A percentile compares a stretch with the other conserved stretches of the same genome.
Evolutionary conservation across 1,284 basidiomycete genomes (phyloP).

Genomic region (Cutaneotrichosporon dermatis): DNA sequence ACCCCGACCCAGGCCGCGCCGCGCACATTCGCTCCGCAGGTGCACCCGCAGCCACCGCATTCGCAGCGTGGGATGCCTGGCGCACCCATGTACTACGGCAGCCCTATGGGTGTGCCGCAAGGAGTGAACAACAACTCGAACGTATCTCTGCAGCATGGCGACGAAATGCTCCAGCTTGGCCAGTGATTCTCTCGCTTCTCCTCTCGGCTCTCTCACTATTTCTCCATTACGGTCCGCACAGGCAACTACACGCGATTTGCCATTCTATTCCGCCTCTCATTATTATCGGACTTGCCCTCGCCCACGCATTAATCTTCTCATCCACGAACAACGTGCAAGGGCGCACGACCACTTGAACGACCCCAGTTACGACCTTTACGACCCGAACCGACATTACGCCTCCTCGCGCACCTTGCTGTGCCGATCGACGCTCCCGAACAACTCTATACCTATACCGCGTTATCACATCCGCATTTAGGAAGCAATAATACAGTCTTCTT

Average conservation of each 20-base stretch:
- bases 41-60: neutral
- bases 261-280: neutral
- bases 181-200: neutral
- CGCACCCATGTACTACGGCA: neutral
- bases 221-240: neutral
- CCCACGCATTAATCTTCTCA: too few relatives aligned
- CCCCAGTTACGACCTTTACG: too few relatives aligned
- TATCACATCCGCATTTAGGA: neutral
- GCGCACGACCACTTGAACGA: too few relatives aligned
- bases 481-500: neutral
- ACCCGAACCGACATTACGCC: too few relatives aligned
- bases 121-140: neutral
- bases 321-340: too few relatives aligned
- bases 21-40: neutral
- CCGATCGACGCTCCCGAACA: too few relatives aligned
- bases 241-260: neutral
- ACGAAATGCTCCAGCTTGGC: conserved; percentile 4
- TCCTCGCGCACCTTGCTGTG: too few relatives aligned
- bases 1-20: neutral
- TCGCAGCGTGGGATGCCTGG: neutral
- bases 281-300: too few relatives aligned
- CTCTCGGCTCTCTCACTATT: neutral
- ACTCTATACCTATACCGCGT: neutral
- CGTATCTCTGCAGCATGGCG: neutral
- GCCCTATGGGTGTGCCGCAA: neutral